Evolutionary conservation across 176 grass and related monocot genomes (phyloP).

Genomic region (Juncus inflexus): DNA sequence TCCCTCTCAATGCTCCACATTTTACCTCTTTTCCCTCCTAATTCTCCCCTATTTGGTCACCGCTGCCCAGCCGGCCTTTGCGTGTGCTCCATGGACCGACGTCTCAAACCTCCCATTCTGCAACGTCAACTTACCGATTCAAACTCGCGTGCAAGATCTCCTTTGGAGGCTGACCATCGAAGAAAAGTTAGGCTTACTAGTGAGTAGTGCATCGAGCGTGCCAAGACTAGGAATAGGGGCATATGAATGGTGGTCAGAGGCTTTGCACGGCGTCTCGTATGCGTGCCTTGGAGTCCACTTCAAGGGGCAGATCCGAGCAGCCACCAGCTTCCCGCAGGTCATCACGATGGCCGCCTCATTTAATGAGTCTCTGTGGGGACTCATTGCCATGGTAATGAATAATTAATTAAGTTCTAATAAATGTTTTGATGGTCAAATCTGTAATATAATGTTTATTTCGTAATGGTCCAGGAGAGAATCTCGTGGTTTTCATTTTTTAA

Average conservation of each 20-base stretch:
- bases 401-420: conserved; percentile 1
- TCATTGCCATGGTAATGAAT: conserved; percentile 55
- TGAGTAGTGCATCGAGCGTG: conserved; percentile 51
- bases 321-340: conserved; percentile 89
- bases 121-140: conserved; percentile 27
- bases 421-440: not conserved
- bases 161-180: conserved; percentile 44
- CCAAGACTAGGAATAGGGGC: conserved; percentile 65
- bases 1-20: too few relatives aligned
- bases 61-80: conserved; percentile 58
- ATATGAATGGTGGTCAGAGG: conserved; percentile 98
- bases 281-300: conserved; percentile 58
- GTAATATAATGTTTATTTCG: not conserved
- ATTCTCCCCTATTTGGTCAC: not conserved
- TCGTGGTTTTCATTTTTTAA: too few relatives aligned
- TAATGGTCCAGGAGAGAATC: not conserved
- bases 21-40: not conserved
- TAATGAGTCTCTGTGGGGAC: conserved; percentile 68
- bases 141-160: conserved; percentile 47
- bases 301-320: conserved; percentile 52
- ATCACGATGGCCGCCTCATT: conserved; percentile 82
- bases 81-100: conserved; percentile 59
- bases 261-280: conserved; percentile 84
- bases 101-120: conserved; percentile 53
- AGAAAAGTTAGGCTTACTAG: conserved; percentile 78